Conservation (phyloP, 176 grass and related monocot genomes). For the Oryza brachyantha region DNA sequence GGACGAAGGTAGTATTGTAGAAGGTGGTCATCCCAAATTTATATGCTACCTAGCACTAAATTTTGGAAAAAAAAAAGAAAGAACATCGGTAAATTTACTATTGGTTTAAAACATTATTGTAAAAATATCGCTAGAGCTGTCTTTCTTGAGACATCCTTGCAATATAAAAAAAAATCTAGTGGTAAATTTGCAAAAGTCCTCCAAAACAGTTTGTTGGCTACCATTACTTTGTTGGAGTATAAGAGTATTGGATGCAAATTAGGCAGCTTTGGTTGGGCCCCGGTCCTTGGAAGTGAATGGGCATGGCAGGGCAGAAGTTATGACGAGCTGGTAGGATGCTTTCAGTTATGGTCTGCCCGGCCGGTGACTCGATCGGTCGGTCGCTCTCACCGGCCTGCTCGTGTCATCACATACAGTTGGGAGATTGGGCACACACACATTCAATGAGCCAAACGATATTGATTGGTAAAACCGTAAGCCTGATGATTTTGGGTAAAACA, state of each 20-base stretch:
- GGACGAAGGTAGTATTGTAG: too few relatives aligned
- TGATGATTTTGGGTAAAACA: too few relatives aligned
- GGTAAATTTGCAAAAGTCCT: too few relatives aligned
- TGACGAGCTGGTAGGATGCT: slow-evolving; percentile 11
- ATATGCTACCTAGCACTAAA: not conserved
- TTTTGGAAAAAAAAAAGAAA: not conserved
- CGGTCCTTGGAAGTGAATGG: not conserved
- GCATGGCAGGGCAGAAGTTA: slow-evolving; percentile 18
- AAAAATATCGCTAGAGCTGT: too few relatives aligned
- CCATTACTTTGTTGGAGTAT: not conserved
- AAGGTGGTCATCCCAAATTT: too few relatives aligned
- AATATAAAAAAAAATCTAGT: too few relatives aligned
- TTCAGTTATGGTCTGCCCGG: not conserved
- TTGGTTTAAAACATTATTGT: too few relatives aligned
- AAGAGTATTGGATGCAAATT: not conserved
- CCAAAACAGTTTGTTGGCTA: not conserved
- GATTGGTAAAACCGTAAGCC: not conserved
- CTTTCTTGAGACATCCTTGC: too few relatives aligned
- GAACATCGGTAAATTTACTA: too few relatives aligned
- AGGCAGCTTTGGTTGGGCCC: not conserved
- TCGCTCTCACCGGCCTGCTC: not conserved
- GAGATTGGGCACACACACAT: not conserved
- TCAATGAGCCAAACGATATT: slow-evolving; percentile 17
- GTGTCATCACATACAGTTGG: slow-evolving; percentile 20
- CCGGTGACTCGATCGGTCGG: not conserved